Percentiles rank a stretch among this genome's conserved stretches.
phyloP scores from a whole-genome alignment of 495 filamentous ascomycete species.

The Neurospora intermedia region DNA sequence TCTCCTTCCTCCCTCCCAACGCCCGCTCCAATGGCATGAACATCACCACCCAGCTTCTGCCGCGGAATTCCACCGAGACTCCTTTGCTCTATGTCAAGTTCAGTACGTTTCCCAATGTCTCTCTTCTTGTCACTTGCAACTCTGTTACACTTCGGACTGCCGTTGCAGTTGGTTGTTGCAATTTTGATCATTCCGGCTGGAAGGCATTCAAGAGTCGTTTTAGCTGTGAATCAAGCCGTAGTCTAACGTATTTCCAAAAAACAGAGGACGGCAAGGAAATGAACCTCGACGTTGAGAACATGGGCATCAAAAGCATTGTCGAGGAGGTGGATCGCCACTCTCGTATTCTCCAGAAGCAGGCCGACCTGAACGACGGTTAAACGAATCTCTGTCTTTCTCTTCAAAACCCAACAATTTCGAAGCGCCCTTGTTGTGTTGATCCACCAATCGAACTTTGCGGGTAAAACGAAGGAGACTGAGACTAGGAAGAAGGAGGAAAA shows the following conservation, averaged over 20 bases:
- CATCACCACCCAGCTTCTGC: slow-evolving; percentile 69
- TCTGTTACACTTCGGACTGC: not conserved
- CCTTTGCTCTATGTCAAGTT: slow-evolving; percentile 67
- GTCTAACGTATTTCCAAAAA: not conserved
- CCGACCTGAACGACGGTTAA: slow-evolving; percentile 57
- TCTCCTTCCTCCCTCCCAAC: slow-evolving; percentile 74
- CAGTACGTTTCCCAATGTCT: slow-evolving; percentile 42
- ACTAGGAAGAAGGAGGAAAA: not conserved
- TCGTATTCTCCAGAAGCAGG: slow-evolving; percentile 63
- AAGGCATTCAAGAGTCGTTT: no score
- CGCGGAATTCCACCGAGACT: slow-evolving; percentile 49
- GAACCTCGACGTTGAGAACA: slow-evolving; percentile 55
- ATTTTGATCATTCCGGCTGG: no score
- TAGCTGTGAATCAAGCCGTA: no score
- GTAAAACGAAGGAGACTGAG: not conserved
- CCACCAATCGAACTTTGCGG: not conserved
- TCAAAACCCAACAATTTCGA: not conserved
- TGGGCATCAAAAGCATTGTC: slow-evolving; percentile 76
- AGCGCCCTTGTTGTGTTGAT: not conserved
- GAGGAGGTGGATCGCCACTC: slow-evolving; percentile 90
- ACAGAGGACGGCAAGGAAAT: slow-evolving; percentile 77
- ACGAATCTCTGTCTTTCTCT: not conserved
- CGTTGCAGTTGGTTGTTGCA: not conserved
- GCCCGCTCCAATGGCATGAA: slow-evolving; percentile 58
- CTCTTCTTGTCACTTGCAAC: not conserved